A percentile compares a stretch with the other conserved stretches of the same genome.
Conservation (phyloP, 176 grass and related monocot genomes). For the Hsuehochloa calcarea region DNA sequence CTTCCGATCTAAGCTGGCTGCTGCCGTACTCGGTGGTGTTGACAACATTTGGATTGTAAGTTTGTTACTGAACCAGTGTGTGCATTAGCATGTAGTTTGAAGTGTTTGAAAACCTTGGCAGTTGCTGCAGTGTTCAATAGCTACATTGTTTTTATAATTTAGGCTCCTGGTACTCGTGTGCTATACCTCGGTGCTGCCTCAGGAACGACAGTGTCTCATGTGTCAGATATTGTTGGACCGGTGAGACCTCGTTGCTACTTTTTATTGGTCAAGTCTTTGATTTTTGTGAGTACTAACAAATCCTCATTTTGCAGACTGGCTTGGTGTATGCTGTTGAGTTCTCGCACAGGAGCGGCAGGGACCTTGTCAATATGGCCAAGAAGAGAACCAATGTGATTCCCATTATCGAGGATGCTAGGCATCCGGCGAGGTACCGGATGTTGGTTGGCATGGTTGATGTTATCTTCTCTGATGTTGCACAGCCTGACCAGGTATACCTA, state of each 20-base stretch:
- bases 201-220: conserved; percentile 80
- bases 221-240: conserved; percentile 85
- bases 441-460: conserved; percentile 98
- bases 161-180: conserved; percentile 75
- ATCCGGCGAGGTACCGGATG: conserved; percentile 82
- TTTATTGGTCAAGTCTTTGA: accelerated
- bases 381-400: conserved; percentile 96
- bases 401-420: conserved; percentile 94
- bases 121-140: neutral
- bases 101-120: neutral
- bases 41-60: conserved; percentile 92
- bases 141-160: neutral
- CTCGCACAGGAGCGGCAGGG: conserved; percentile 89
- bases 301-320: conserved; percentile 41
- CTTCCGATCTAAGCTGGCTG: conserved; percentile 86
- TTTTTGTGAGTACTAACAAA: neutral
- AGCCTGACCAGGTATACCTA: conserved; percentile 78
- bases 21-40: conserved; percentile 79
- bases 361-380: conserved; percentile 96
- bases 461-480: conserved; percentile 98
- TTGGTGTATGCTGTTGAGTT: conserved; percentile 96
- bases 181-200: conserved; percentile 92
- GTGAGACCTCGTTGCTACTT: conserved; percentile 26
- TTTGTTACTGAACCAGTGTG: neutral
- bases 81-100: too few relatives aligned